phyloP scores from a whole-genome alignment of 768 basidiomycete species.

The Lactifluus subvellereus region DNA sequence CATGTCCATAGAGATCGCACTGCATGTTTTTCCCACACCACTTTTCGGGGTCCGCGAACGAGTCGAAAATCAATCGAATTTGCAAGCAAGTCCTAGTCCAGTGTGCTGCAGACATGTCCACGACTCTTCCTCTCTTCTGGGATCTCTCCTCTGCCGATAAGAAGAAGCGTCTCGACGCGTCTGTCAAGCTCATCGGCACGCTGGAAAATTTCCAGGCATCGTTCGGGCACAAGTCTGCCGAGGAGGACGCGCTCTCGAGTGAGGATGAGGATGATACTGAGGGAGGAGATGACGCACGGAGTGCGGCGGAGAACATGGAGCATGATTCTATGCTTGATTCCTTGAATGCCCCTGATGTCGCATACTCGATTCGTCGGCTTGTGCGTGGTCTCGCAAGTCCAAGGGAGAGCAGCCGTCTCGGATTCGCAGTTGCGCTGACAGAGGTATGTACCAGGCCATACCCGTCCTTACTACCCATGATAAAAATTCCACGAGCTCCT shows the following conservation, averaged over 20 bases:
- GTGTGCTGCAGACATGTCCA: slow-evolving; percentile 49
- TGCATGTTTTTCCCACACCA: not conserved
- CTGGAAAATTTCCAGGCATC: slow-evolving; percentile 82
- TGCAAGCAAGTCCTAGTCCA: not conserved
- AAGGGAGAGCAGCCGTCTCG: slow-evolving; percentile 87
- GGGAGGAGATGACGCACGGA: slow-evolving; percentile 17
- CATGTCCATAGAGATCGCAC: not conserved
- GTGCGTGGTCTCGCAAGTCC: slow-evolving; percentile 87
- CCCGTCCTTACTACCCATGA: slow-evolving; percentile 10
- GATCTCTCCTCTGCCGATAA: slow-evolving; percentile 77
- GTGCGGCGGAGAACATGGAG: not conserved
- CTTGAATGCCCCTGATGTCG: slow-evolving; percentile 83
- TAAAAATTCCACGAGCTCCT: slow-evolving; percentile 50
- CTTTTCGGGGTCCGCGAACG: not conserved
- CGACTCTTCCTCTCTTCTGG: slow-evolving; percentile 93
- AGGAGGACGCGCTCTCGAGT: slow-evolving; percentile 32
- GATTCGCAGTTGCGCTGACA: slow-evolving; percentile 93
- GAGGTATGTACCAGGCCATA: slow-evolving; percentile 52
- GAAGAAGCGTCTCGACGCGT: slow-evolving; percentile 77
- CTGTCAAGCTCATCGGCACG: slow-evolving; percentile 72
- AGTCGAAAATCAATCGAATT: not conserved
- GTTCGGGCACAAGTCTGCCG: slow-evolving; percentile 42
- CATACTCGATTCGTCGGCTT: slow-evolving; percentile 85
- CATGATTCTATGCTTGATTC: slow-evolving; percentile 50
- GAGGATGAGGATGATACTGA: slow-evolving; percentile 27